Evolutionary conservation across 2,329 filamentous ascomycete genomes (phyloP).

Genomic region (Stagonosporopsis vannaccii): DNA sequence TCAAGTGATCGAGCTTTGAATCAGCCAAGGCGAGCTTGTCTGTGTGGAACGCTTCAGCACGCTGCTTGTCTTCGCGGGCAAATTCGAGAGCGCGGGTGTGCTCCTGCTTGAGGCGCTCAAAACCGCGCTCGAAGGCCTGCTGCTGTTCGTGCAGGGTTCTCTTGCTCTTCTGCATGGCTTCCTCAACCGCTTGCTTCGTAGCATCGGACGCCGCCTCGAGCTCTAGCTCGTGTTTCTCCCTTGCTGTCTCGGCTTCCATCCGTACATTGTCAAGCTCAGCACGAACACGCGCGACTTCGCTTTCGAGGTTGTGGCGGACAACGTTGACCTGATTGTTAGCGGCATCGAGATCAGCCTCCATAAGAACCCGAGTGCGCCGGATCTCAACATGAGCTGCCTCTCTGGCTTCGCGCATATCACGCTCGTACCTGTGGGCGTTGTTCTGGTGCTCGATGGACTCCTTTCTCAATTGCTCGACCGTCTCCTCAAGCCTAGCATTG

Average conservation of each 20-base stretch:
- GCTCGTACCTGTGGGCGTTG: conserved; percentile 72
- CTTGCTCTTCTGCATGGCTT: conserved; percentile 62
- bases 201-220: conserved; percentile 80
- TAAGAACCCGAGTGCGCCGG: conserved; percentile 76
- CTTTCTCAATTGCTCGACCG: conserved; percentile 60
- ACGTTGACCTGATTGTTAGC: conserved; percentile 87
- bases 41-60: conserved; percentile 78
- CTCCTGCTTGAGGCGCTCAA: conserved; percentile 60
- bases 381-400: conserved; percentile 82
- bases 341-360: conserved; percentile 82
- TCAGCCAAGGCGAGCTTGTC: conserved; percentile 83
- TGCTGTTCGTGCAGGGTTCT: conserved; percentile 63
- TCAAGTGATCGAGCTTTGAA: conserved; percentile 83
- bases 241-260: conserved; percentile 80
- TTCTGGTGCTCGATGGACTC: conserved; percentile 78
- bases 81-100: conserved; percentile 72
- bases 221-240: conserved; percentile 82
- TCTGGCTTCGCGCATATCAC: conserved; percentile 83
- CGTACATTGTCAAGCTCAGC: conserved; percentile 78
- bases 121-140: conserved; percentile 45
- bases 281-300: conserved; percentile 75
- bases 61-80: conserved; percentile 80
- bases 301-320: conserved; percentile 81
- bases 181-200: conserved; percentile 66
- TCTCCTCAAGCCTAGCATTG: conserved; percentile 70